phyloP scores from a whole-genome alignment of 2,329 filamentous ascomycete species.

The Fusarium papillatum region DNA sequence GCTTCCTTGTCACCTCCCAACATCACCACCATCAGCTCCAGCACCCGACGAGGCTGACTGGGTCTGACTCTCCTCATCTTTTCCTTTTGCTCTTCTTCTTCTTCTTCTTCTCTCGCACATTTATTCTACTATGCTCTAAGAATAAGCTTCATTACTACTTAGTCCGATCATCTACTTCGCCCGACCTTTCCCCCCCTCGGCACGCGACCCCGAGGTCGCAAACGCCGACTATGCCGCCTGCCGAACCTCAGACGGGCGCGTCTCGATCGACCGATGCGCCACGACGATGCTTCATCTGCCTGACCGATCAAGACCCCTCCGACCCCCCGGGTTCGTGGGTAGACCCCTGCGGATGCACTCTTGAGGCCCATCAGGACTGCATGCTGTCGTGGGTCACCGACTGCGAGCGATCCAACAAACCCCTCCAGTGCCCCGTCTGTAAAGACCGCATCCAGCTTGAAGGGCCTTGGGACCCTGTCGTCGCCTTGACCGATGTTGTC shows the following conservation, averaged over 20 bases:
- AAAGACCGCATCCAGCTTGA: constrained; percentile 84
- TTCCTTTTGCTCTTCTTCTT: not conserved
- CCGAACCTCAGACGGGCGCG: constrained; percentile 15
- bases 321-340: constrained; percentile 75
- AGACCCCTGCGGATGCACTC: constrained; percentile 89
- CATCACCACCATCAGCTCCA: constrained; percentile 22
- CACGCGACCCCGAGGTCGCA: constrained; percentile 31
- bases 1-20: constrained; percentile 5
- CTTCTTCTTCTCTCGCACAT: not conserved
- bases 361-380: constrained; percentile 92
- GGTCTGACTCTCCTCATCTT: not conserved
- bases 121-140: constrained; percentile 26
- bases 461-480: constrained; percentile 79
- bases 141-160: not conserved
- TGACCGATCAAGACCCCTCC: constrained; percentile 67
- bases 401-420: constrained; percentile 76
- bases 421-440: constrained; percentile 90
- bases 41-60: constrained; percentile 14
- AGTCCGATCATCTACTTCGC: not conserved
- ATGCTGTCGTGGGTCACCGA: constrained; percentile 95
- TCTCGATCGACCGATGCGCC: constrained; percentile 41
- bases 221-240: constrained; percentile 23
- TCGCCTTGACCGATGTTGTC: constrained; percentile 74
- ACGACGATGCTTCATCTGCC: constrained; percentile 74
- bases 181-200: constrained; percentile 8